A percentile compares a stretch with the other conserved stretches of the same genome.
Evolutionary conservation across 257 asterid genomes (phyloP).

Genomic region (Paraleonurus japonicus): DNA sequence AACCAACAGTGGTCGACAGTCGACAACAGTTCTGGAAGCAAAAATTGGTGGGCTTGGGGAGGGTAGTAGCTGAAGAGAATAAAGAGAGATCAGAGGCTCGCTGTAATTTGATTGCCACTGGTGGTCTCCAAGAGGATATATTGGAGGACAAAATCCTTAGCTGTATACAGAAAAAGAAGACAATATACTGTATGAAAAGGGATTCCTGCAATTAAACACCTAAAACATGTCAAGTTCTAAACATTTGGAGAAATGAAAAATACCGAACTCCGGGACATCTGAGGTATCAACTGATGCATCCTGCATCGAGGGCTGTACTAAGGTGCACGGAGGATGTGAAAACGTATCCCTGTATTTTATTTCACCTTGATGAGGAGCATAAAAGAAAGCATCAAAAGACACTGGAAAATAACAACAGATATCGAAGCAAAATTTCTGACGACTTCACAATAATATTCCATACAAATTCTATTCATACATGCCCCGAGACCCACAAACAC

Average conservation of each 20-base stretch:
- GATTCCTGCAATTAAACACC: conserved; percentile 14
- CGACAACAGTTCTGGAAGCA: conserved; percentile 80
- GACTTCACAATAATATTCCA: not conserved
- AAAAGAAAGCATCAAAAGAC: conserved; percentile 11
- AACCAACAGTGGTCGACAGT: conserved; percentile 91
- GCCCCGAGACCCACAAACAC: conserved; percentile 15
- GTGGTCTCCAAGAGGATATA: conserved; percentile 85
- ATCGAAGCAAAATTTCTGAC: conserved; percentile 12
- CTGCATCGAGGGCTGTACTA: conserved; percentile 82
- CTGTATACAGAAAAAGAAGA: conserved; percentile 44
- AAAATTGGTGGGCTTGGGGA: conserved; percentile 83
- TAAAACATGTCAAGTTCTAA: conserved; percentile 25
- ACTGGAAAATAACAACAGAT: conserved; percentile 10
- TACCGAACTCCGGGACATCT: conserved; percentile 84
- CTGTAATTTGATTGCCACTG: conserved; percentile 55
- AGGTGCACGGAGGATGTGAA: conserved; percentile 91
- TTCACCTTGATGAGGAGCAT: conserved; percentile 22
- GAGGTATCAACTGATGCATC: conserved; percentile 44
- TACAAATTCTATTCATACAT: conserved; percentile 7
- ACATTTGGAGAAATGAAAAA: conserved; percentile 9
- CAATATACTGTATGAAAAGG: conserved; percentile 22
- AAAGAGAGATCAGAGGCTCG: conserved; percentile 71
- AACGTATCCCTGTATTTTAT: conserved; percentile 83
- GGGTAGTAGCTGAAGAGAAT: conserved; percentile 82
- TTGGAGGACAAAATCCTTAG: conserved; percentile 79